Percentiles rank a stretch among this genome's conserved stretches.
These are phyloP conservation scores for Bretschneidera sinensis DNA, from an alignment of 345 rosid species.

Conservation along the genomic window DNA sequence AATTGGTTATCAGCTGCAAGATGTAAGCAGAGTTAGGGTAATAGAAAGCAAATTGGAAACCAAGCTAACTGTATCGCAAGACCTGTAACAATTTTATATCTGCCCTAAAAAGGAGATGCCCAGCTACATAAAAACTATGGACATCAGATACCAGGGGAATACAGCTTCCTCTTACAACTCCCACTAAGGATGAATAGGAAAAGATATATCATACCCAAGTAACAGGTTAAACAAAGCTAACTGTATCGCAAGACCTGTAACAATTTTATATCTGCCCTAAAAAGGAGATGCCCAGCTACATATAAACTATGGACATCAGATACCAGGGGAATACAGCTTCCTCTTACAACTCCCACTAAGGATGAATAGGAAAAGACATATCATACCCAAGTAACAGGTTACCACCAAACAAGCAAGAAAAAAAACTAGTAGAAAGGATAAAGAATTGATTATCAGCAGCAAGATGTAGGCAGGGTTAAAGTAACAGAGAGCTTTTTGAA, in stretches of 20 bases:
- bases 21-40: conserved; percentile 62
- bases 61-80: conserved; percentile 77
- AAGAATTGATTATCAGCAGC: background rate
- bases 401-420: too few species aligned
- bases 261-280: conserved; percentile 50
- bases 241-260: conserved; percentile 78
- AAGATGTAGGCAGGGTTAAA: conserved; percentile 41
- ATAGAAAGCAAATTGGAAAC: conserved; percentile 41
- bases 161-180: background rate
- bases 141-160: conserved; percentile 88
- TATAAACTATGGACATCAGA: conserved; percentile 57
- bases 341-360: background rate
- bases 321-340: conserved; percentile 63
- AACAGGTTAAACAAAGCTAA: conserved; percentile 43
- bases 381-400: too few species aligned
- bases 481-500: too few species aligned
- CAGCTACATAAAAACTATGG: conserved; percentile 50
- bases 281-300: conserved; percentile 72
- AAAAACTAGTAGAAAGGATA: too few species aligned
- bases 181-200: too few species aligned
- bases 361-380: too few species aligned
- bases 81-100: conserved; percentile 41
- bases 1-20: background rate
- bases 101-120: conserved; percentile 73
- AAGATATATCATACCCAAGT: too few species aligned